Conservation (phyloP, 2,329 filamentous ascomycete species). For the Scytalidium sp. region DNA sequence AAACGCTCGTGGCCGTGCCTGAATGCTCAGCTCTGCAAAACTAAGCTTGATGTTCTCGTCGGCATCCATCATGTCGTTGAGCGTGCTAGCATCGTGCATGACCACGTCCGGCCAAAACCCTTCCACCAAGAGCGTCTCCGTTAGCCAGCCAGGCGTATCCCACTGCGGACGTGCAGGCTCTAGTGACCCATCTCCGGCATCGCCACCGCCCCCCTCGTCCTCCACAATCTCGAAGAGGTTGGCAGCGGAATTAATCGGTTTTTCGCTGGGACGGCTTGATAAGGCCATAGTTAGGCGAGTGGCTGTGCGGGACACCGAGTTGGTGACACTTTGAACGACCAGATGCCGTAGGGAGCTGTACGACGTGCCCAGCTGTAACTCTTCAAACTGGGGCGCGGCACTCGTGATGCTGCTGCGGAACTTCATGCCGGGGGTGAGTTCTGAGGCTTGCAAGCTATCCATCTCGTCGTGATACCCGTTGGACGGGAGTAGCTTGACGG, state of each 20-base stretch:
- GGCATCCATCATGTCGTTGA: slow-evolving; percentile 33
- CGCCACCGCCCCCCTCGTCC: slow-evolving; percentile 5
- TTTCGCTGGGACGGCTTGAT: too few relatives aligned
- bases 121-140: slow-evolving; percentile 24
- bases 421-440: background rate
- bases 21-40: slow-evolving; percentile 30
- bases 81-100: slow-evolving; percentile 21
- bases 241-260: too few relatives aligned
- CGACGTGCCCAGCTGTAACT: slow-evolving; percentile 21
- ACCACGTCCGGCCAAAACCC: slow-evolving; percentile 30
- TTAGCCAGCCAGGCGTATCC: slow-evolving; percentile 24
- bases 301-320: slow-evolving; percentile 29
- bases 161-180: slow-evolving; percentile 24
- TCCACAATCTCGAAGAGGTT: slow-evolving; percentile 5
- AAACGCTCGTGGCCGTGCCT: slow-evolving; percentile 29
- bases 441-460: too few relatives aligned
- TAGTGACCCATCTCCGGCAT: slow-evolving; percentile 8
- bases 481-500: slow-evolving; percentile 18
- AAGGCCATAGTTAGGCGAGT: slow-evolving; percentile 13
- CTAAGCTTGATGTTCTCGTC: slow-evolving; percentile 33
- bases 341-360: slow-evolving; percentile 24
- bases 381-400: slow-evolving; percentile 22
- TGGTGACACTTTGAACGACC: slow-evolving; percentile 26
- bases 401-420: background rate
- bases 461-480: slow-evolving; percentile 26